Percentiles rank a stretch among this genome's conserved stretches.
Evolutionary conservation across 2,329 filamentous ascomycete genomes (phyloP).

Genomic region (Nemania sp.): DNA sequence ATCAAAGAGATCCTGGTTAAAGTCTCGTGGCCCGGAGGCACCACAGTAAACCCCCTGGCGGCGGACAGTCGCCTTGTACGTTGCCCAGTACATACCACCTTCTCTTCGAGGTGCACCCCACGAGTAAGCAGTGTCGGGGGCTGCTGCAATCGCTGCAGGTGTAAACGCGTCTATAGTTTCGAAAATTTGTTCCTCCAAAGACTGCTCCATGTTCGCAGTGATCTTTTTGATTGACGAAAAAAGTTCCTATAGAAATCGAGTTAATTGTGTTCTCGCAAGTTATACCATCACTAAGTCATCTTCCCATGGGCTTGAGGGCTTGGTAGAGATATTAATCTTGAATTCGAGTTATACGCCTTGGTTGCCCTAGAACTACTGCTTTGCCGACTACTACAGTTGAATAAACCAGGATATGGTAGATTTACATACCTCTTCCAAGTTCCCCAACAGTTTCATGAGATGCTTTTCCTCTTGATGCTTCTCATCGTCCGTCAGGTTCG

Average conservation of each 20-base stretch:
- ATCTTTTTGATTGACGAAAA: conserved; percentile 45
- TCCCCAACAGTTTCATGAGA: conserved; percentile 26
- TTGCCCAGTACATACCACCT: conserved; percentile 54
- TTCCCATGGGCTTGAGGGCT: background rate
- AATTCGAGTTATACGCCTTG: conserved; percentile 6
- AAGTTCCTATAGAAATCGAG: conserved; percentile 35
- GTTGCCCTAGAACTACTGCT: background rate
- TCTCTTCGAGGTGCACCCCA: conserved; percentile 45
- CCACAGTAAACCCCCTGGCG: conserved; percentile 37
- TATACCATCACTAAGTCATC: background rate
- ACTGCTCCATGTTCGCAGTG: conserved; percentile 44
- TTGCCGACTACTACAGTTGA: background rate
- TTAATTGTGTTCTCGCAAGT: conserved; percentile 13
- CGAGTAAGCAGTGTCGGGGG: conserved; percentile 39
- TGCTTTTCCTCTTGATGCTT: conserved; percentile 26
- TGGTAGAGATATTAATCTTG: conserved; percentile 2
- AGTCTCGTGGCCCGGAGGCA: conserved; percentile 36
- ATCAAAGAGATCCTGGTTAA: conserved; percentile 36
- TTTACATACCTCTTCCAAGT: conserved; percentile 31
- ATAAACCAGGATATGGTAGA: background rate
- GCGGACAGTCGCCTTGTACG: conserved; percentile 54
- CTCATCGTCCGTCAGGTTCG: conserved; percentile 24
- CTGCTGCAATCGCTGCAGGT: conserved; percentile 43
- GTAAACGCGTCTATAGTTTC: conserved; percentile 47
- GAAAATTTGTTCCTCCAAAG: conserved; percentile 50